Percentiles rank a stretch among this genome's conserved stretches.
Evolutionary conservation across 352 stramenopile genomes (phyloP).

Genomic region (Plasmopara viticola): DNA sequence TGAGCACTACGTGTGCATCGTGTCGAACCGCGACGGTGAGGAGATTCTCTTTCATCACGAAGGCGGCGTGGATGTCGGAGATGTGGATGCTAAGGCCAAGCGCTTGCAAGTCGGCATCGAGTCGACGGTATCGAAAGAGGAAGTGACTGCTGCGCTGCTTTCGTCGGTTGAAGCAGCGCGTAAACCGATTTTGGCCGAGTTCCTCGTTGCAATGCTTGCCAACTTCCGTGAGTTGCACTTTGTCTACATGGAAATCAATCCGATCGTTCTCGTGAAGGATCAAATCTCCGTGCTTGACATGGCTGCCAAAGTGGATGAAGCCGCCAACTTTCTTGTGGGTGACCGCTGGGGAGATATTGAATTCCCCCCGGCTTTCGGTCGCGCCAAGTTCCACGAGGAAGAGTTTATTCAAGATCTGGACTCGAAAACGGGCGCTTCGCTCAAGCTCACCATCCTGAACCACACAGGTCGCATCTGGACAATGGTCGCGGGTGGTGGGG

Average conservation of each 20-base stretch:
- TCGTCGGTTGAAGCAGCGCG: conserved; percentile 72
- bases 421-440: conserved; percentile 91
- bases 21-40: conserved; percentile 90
- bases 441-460: conserved; percentile 97
- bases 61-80: conserved; percentile 93
- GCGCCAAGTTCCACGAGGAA: conserved; percentile 94
- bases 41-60: conserved; percentile 96
- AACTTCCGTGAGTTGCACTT: conserved; percentile 95
- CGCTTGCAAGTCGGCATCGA: conserved; percentile 85
- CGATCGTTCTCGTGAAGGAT: conserved; percentile 90
- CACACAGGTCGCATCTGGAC: conserved; percentile 94
- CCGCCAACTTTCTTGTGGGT: conserved; percentile 91
- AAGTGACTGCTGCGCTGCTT: conserved; percentile 73
- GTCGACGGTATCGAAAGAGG: conserved; percentile 50
- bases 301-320: conserved; percentile 96
- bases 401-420: conserved; percentile 93
- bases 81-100: conserved; percentile 92
- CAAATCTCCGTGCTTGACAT: conserved; percentile 94
- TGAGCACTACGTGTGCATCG: conserved; percentile 97
- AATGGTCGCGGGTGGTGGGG: conserved; percentile 95
- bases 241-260: conserved; percentile 98
- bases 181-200: conserved; percentile 80
- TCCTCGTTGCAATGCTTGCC: conserved; percentile 88
- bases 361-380: conserved; percentile 94
- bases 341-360: conserved; percentile 91